phyloP scores from a whole-genome alignment of 257 asterid species.

The Solanum etuberosum region DNA sequence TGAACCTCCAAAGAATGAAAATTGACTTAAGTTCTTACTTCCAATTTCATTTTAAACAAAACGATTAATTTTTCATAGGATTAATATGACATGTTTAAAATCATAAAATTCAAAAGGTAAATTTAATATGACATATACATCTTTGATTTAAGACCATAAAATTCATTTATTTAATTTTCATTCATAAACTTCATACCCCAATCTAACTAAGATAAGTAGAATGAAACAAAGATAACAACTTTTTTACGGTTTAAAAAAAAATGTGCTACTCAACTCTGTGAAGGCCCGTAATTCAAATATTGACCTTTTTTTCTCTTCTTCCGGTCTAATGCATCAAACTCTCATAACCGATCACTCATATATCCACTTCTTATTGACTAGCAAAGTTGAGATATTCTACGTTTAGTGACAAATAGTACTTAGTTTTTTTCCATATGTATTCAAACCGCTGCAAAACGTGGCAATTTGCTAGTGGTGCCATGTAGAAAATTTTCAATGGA shows the following conservation, averaged over 20 bases:
- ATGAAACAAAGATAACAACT: background rate
- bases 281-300: background rate
- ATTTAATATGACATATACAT: background rate
- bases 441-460: background rate
- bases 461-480: background rate
- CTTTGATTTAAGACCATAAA: background rate
- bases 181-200: background rate
- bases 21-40: background rate
- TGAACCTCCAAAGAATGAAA: background rate
- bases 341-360: background rate
- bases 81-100: background rate
- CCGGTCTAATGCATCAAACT: accelerated
- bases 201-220: background rate
- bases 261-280: background rate
- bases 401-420: background rate
- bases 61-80: background rate
- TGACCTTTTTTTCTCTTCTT: background rate
- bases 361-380: background rate
- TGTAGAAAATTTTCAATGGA: background rate
- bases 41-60: background rate
- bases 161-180: background rate
- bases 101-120: too few species aligned
- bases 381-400: background rate
- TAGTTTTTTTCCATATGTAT: background rate
- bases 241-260: too few species aligned